These are phyloP conservation scores for Auricularia sp. DNA, from an alignment of 768 basidiomycete species.

Conservation along the genomic window DNA sequence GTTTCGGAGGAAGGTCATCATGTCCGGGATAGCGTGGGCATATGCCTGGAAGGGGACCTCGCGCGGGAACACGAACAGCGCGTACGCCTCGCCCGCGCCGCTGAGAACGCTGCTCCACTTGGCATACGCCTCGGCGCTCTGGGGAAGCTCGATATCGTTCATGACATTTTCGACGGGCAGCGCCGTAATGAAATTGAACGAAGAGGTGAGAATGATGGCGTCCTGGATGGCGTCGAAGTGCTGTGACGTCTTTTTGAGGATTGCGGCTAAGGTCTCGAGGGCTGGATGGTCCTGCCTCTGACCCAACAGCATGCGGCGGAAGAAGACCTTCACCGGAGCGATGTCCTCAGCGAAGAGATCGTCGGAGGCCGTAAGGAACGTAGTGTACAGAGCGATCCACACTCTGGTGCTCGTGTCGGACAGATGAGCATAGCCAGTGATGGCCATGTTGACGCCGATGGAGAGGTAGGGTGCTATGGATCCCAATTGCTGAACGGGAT, in stretches of 20 bases:
- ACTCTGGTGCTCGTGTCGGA: constrained; percentile 19
- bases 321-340: constrained; percentile 24
- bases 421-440: not conserved
- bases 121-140: constrained; percentile 12
- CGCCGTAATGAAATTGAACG: constrained; percentile 26
- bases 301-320: constrained; percentile 20
- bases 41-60: constrained; percentile 23
- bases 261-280: constrained; percentile 24
- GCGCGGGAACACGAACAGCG: constrained; percentile 26
- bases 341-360: constrained; percentile 21
- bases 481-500: no score
- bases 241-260: constrained; percentile 20
- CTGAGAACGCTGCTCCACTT: constrained; percentile 20
- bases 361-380: constrained; percentile 28
- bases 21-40: constrained; percentile 29
- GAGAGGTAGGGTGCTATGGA: not conserved
- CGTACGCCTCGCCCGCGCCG: constrained; percentile 19
- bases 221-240: constrained; percentile 21
- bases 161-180: constrained; percentile 21
- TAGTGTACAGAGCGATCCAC: constrained; percentile 31
- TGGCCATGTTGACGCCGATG: not conserved
- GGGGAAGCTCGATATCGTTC: no score
- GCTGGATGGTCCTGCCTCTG: constrained; percentile 20
- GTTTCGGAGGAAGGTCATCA: constrained; percentile 23
- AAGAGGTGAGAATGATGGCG: constrained; percentile 27